Conservation (phyloP, 805 yeast genomes). For the Metschnikowia kunwiensis region DNA sequence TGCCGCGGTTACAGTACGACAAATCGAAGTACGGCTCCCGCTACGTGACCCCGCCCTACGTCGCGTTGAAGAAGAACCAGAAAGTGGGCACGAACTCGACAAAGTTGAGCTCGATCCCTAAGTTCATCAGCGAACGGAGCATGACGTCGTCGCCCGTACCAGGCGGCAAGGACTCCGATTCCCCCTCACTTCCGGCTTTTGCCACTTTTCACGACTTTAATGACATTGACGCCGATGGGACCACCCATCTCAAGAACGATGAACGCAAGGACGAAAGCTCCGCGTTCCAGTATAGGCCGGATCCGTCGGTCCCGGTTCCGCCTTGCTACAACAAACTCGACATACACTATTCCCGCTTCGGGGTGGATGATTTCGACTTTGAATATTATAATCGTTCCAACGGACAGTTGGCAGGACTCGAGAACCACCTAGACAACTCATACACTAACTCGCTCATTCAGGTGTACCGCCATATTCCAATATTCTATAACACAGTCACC, state of each 20-base stretch:
- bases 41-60: constrained; percentile 45
- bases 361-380: constrained; percentile 92
- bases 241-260: constrained; percentile 8
- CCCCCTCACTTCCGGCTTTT: constrained; percentile 10
- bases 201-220: constrained; percentile 12
- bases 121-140: constrained; percentile 56
- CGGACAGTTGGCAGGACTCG: constrained; percentile 69
- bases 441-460: constrained; percentile 74
- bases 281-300: constrained; percentile 22
- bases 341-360: constrained; percentile 82
- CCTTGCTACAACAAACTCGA: constrained; percentile 72
- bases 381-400: constrained; percentile 71
- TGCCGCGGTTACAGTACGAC: constrained; percentile 45
- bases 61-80: constrained; percentile 26
- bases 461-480: constrained; percentile 72
- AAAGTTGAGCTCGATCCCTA: constrained; percentile 34
- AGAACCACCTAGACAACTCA: constrained; percentile 77
- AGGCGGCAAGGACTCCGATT: constrained; percentile 7
- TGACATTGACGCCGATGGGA: constrained; percentile 14
- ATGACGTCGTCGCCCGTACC: constrained; percentile 16
- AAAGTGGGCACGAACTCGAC: constrained; percentile 14
- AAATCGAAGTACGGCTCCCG: constrained; percentile 55
- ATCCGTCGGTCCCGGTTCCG: constrained; percentile 43
- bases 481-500: constrained; percentile 62
- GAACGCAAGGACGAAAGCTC: constrained; percentile 7